Evolutionary conservation across 805 yeast species (phyloP).

Genomic region (Wickerhamomyces subpelliculosus): DNA sequence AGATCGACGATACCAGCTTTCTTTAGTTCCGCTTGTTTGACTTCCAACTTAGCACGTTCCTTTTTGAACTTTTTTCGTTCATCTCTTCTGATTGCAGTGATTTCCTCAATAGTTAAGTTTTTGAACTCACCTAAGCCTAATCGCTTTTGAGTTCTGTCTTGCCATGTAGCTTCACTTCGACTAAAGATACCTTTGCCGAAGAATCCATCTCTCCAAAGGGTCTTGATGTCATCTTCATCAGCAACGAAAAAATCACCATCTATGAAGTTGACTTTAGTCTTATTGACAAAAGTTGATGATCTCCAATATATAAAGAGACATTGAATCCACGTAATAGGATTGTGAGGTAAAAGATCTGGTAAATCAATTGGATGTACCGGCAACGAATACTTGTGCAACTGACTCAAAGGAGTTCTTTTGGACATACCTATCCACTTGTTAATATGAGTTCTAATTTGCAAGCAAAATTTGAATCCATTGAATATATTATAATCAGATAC

Average conservation of each 20-base stretch:
- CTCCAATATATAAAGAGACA: slow-evolving; percentile 31
- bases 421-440: slow-evolving; percentile 20
- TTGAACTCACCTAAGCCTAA: slow-evolving; percentile 36
- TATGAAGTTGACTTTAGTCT: slow-evolving; percentile 24
- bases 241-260: slow-evolving; percentile 30
- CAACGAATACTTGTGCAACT: slow-evolving; percentile 43
- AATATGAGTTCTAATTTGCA: background rate
- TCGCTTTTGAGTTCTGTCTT: slow-evolving; percentile 51
- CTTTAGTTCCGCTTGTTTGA: slow-evolving; percentile 33
- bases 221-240: slow-evolving; percentile 38
- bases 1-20: slow-evolving; percentile 30
- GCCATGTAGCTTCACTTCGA: slow-evolving; percentile 92
- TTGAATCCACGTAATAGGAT: slow-evolving; percentile 58
- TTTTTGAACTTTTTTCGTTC: slow-evolving; percentile 68
- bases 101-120: slow-evolving; percentile 56
- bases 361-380: slow-evolving; percentile 46
- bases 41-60: slow-evolving; percentile 57
- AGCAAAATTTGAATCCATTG: background rate
- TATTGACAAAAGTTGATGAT: slow-evolving; percentile 12
- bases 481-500: slow-evolving; percentile 61
- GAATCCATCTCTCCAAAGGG: slow-evolving; percentile 80
- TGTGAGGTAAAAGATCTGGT: slow-evolving; percentile 53
- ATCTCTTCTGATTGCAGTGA: slow-evolving; percentile 64
- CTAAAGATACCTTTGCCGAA: slow-evolving; percentile 90
- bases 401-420: slow-evolving; percentile 22